Percentiles rank a stretch among this genome's conserved stretches.
Evolutionary conservation across 2,329 filamentous ascomycete species (phyloP).

Genomic region (Arthrocladium fulminans): DNA sequence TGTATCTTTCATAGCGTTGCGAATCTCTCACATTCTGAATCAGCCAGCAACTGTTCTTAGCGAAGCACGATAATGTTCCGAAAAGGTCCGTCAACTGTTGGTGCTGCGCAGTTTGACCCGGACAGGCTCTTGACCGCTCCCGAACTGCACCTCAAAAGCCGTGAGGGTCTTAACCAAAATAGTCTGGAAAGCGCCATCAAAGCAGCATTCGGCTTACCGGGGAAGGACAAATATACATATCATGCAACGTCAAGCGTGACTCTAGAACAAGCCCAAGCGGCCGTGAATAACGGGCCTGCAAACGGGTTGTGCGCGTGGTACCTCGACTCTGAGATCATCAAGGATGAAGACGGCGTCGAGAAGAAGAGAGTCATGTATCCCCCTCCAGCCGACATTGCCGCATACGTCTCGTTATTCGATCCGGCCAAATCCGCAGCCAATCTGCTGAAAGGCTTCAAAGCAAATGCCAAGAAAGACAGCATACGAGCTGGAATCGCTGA

Average conservation of each 20-base stretch:
- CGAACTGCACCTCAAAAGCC: conserved; percentile 31
- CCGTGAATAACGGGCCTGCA: conserved; percentile 39
- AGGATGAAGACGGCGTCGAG: conserved; percentile 27
- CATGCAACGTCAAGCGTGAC: conserved; percentile 44
- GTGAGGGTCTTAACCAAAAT: conserved; percentile 30
- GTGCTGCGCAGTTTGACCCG: conserved; percentile 1
- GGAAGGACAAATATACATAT: conserved; percentile 41
- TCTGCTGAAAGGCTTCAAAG: conserved; percentile 52
- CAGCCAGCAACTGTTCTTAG: not conserved
- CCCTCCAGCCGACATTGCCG: conserved; percentile 49
- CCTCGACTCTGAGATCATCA: conserved; percentile 41
- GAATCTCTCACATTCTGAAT: not conserved
- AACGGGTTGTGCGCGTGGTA: conserved; percentile 46
- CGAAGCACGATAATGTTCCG: not conserved
- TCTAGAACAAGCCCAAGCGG: conserved; percentile 41
- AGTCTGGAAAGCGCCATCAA: conserved; percentile 40
- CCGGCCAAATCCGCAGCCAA: conserved; percentile 51
- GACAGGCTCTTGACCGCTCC: conserved; percentile 26
- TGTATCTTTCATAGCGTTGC: no score
- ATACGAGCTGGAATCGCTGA: conserved; percentile 49
- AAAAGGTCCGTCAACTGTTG: conserved; percentile 4
- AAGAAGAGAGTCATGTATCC: conserved; percentile 36
- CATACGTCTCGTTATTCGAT: conserved; percentile 60
- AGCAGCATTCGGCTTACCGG: conserved; percentile 39
- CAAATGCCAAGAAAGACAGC: conserved; percentile 59